These are phyloP conservation scores for Wickerhamiella azymoides DNA, from an alignment of 805 yeast species.

Conservation along the genomic window DNA sequence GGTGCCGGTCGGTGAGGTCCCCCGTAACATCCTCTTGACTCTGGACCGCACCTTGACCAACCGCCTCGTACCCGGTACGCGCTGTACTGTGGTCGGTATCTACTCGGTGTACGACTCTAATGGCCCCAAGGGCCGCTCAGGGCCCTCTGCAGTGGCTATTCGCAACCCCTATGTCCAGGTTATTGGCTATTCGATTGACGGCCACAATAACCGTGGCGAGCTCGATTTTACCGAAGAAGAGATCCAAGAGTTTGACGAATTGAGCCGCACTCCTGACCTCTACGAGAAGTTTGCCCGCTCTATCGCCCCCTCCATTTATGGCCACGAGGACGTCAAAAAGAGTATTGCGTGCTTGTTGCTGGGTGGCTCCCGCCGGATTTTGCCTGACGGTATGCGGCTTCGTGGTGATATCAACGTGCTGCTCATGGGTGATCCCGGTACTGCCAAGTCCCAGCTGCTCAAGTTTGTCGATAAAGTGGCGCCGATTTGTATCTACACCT, in stretches of 20 bases:
- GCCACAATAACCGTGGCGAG: slow-evolving; percentile 47
- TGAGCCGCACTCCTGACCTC: slow-evolving; percentile 72
- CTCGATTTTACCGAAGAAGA: slow-evolving; percentile 76
- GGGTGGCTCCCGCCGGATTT: slow-evolving; percentile 85
- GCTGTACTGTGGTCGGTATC: slow-evolving; percentile 84
- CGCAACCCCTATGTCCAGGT: slow-evolving; percentile 84
- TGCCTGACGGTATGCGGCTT: slow-evolving; percentile 92
- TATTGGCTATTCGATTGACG: slow-evolving; percentile 72
- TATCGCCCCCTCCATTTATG: slow-evolving; percentile 94
- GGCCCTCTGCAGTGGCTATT: slow-evolving; percentile 59
- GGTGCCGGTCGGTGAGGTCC: slow-evolving; percentile 99
- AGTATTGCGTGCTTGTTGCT: slow-evolving; percentile 82
- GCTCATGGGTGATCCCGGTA: slow-evolving; percentile 95
- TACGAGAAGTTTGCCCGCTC: slow-evolving; percentile 76
- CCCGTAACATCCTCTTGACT: slow-evolving; percentile 76
- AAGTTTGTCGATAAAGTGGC: slow-evolving; percentile 92
- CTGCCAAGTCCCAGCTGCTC: slow-evolving; percentile 91
- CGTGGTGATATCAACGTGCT: slow-evolving; percentile 96
- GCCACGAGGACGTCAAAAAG: slow-evolving; percentile 82
- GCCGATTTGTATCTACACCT: slow-evolving; percentile 89
- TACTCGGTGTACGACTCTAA: slow-evolving; percentile 73
- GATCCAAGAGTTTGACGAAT: slow-evolving; percentile 73
- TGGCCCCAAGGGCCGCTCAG: slow-evolving; percentile 30
- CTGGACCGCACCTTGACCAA: slow-evolving; percentile 85
- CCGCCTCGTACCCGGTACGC: slow-evolving; percentile 84